Conservation (phyloP, 2,329 filamentous ascomycete species). For the Cladobotryum protrusum region DNA sequence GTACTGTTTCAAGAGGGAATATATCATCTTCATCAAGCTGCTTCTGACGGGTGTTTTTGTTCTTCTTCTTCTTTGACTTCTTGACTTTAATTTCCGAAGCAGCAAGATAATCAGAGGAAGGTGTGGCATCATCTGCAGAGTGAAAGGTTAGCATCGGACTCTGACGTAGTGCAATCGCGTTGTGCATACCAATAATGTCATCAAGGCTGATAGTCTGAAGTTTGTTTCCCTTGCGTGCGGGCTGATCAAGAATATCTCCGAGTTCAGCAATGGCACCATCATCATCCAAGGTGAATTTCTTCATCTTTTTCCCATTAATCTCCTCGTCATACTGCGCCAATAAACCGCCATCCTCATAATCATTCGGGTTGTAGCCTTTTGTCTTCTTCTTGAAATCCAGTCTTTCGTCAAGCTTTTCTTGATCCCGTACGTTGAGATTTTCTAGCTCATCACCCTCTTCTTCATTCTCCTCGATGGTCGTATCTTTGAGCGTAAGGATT, state of each 20-base stretch:
- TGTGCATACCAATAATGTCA: constrained; percentile 51
- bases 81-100: constrained; percentile 83
- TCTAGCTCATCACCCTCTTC: constrained; percentile 89
- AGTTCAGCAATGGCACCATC: constrained; percentile 64
- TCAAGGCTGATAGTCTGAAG: constrained; percentile 72
- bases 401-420: constrained; percentile 66
- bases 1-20: constrained; percentile 36
- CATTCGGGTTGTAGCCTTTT: constrained; percentile 78
- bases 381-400: constrained; percentile 86
- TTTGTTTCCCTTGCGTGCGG: constrained; percentile 52
- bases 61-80: constrained; percentile 92
- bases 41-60: constrained; percentile 67
- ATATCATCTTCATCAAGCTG: constrained; percentile 58
- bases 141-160: not conserved
- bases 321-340: constrained; percentile 94
- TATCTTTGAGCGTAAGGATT: constrained; percentile 89
- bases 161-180: not conserved
- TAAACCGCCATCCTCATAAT: constrained; percentile 61
- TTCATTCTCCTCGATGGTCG: constrained; percentile 74
- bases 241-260: constrained; percentile 47
- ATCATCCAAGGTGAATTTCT: constrained; percentile 80
- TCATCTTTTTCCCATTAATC: constrained; percentile 82
- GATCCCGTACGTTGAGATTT: constrained; percentile 64
- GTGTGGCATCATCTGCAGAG: constrained; percentile 25
- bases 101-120: constrained; percentile 79